phyloP scores from a whole-genome alignment of 345 rosid species.

The Eucalyptus victrix region DNA sequence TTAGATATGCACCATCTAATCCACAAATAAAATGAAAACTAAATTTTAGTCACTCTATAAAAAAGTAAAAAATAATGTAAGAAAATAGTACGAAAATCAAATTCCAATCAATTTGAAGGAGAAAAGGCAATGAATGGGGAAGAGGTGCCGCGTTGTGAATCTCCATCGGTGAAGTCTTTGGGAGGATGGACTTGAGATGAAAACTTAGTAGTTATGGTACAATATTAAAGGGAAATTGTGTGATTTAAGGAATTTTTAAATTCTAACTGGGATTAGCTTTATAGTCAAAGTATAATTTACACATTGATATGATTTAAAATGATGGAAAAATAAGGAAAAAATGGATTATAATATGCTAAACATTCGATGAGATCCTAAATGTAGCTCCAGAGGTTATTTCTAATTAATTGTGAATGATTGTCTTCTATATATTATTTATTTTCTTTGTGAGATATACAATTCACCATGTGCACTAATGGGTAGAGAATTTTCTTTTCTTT shows the following conservation, averaged over 20 bases:
- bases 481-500: too few relatives aligned
- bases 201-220: too few relatives aligned
- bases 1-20: not conserved
- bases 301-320: not conserved
- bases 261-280: too few relatives aligned
- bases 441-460: too few relatives aligned
- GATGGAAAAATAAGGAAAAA: too few relatives aligned
- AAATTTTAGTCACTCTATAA: not conserved
- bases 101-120: not conserved
- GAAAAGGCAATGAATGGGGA: not conserved
- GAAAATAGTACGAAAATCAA: not conserved
- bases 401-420: not conserved
- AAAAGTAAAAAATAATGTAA: too few relatives aligned
- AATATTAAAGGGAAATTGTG: too few relatives aligned
- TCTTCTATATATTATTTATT: too few relatives aligned
- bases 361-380: not conserved
- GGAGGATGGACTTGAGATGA: too few relatives aligned
- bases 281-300: not conserved
- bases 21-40: not conserved
- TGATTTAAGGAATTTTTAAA: not conserved
- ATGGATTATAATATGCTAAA: not conserved
- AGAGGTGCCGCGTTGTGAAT: not conserved
- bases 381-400: not conserved
- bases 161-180: not conserved
- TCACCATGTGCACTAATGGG: too few relatives aligned